Conservation (phyloP, 208 protist genomes). For the Porcisia deanei region DNA sequence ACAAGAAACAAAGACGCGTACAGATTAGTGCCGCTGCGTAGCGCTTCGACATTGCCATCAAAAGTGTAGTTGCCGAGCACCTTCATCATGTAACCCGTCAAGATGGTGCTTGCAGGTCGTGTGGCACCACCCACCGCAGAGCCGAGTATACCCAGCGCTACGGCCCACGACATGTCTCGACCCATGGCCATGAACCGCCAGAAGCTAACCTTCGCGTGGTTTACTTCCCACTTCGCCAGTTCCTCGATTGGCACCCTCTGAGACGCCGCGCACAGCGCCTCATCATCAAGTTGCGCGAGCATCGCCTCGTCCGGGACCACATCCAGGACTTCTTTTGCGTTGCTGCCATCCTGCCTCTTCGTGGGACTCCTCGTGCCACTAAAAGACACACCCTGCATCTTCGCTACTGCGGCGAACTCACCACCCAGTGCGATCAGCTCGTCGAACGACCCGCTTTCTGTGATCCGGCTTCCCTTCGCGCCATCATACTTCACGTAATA, state of each 20-base stretch:
- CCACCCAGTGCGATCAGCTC: conserved; percentile 55
- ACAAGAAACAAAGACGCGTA: conserved; percentile 59
- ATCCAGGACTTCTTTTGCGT: conserved; percentile 22
- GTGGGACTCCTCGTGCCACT: neutral
- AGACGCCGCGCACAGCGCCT: conserved; percentile 50
- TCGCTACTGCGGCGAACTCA: conserved; percentile 69
- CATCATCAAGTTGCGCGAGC: conserved; percentile 44
- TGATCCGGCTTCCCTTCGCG: conserved; percentile 51
- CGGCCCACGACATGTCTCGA: conserved; percentile 34
- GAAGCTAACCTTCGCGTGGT: conserved; percentile 37
- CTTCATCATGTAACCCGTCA: conserved; percentile 50
- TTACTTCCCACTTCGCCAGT: conserved; percentile 62
- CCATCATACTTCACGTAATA: conserved; percentile 74
- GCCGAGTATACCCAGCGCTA: conserved; percentile 54
- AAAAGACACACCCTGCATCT: conserved; percentile 42
- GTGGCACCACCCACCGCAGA: conserved; percentile 44
- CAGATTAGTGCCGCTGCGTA: conserved; percentile 41
- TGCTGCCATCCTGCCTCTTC: neutral
- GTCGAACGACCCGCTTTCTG: conserved; percentile 61
- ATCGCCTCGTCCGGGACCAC: conserved; percentile 46
- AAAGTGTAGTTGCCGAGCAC: conserved; percentile 39
- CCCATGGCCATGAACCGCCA: conserved; percentile 50
- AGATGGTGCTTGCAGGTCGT: conserved; percentile 42
- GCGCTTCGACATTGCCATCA: conserved; percentile 24
- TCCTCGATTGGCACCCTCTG: conserved; percentile 61